Conservation (phyloP, 2,329 filamentous ascomycete species). For the Aspergillus vadensis region DNA sequence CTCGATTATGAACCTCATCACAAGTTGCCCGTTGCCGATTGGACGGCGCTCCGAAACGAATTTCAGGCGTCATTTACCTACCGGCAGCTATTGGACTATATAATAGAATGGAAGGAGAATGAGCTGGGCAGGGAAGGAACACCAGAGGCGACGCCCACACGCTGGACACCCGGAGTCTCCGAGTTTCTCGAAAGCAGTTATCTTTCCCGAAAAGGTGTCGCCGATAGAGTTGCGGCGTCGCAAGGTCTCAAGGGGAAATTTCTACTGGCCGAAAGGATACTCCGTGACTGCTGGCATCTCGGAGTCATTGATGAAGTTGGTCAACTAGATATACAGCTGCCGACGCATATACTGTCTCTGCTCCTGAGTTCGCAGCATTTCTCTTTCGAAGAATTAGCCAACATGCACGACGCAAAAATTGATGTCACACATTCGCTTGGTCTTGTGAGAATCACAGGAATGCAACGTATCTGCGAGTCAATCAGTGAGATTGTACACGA, state of each 20-base stretch:
- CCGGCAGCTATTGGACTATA: conserved; percentile 37
- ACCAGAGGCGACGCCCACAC: neutral
- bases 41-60: conserved; percentile 32
- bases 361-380: conserved; percentile 37
- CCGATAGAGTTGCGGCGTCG: conserved; percentile 24
- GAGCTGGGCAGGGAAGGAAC: neutral
- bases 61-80: conserved; percentile 39
- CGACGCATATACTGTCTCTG: conserved; percentile 30
- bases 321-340: conserved; percentile 39
- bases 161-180: conserved; percentile 39
- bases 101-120: conserved; percentile 11
- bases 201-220: conserved; percentile 14
- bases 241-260: conserved; percentile 33
- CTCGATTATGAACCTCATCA: conserved; percentile 25
- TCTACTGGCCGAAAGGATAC: conserved; percentile 37
- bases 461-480: conserved; percentile 33
- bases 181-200: conserved; percentile 28
- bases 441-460: conserved; percentile 41
- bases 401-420: conserved; percentile 37
- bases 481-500: conserved; percentile 38
- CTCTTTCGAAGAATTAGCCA: conserved; percentile 42
- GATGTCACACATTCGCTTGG: conserved; percentile 38
- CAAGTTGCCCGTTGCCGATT: conserved; percentile 31
- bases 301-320: conserved; percentile 37
- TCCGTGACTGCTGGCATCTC: conserved; percentile 44